Conservation (phyloP, 2,329 filamentous ascomycete genomes). For the Pochonia chlamydosporia region DNA sequence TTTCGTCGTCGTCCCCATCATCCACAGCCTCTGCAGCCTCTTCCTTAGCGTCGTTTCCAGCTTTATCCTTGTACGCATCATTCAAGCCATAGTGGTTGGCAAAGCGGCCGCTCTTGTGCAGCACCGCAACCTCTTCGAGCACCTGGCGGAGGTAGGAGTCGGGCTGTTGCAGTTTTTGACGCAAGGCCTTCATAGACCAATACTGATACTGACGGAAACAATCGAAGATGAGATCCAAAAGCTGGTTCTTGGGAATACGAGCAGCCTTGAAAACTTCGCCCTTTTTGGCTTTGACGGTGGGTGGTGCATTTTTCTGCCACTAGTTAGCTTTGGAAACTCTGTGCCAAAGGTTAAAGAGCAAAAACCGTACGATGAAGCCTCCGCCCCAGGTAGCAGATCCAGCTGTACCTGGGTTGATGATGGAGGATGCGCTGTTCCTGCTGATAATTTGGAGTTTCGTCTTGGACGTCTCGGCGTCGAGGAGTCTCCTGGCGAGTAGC, state of each 20-base stretch:
- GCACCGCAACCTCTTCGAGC: conserved; percentile 72
- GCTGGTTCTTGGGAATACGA: conserved; percentile 82
- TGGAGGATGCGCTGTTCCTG: conserved; percentile 41
- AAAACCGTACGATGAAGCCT: conserved; percentile 51
- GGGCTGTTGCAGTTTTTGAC: conserved; percentile 72
- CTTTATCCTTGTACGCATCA: conserved; percentile 41
- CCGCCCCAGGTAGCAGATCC: conserved; percentile 31
- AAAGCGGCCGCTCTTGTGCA: conserved; percentile 79
- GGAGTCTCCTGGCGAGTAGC: conserved; percentile 53
- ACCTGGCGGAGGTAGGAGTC: conserved; percentile 88
- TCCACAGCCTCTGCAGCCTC: conserved; percentile 51
- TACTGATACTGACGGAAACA: conserved; percentile 84
- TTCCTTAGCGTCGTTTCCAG: conserved; percentile 40
- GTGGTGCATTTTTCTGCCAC: conserved; percentile 45
- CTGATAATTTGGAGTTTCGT: conserved; percentile 45
- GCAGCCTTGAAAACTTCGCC: conserved; percentile 73
- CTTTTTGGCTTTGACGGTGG: conserved; percentile 51
- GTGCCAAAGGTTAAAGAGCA: conserved; percentile 2
- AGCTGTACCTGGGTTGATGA: conserved; percentile 49
- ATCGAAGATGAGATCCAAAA: conserved; percentile 77
- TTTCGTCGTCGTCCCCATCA: conserved; percentile 61
- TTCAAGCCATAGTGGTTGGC: conserved; percentile 82
- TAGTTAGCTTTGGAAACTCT: conserved; percentile 1
- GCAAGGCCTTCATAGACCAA: conserved; percentile 89
- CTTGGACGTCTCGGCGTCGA: conserved; percentile 43